Conservation (phyloP, 805 yeast genomes). For the Myxozyma sirexii region DNA sequence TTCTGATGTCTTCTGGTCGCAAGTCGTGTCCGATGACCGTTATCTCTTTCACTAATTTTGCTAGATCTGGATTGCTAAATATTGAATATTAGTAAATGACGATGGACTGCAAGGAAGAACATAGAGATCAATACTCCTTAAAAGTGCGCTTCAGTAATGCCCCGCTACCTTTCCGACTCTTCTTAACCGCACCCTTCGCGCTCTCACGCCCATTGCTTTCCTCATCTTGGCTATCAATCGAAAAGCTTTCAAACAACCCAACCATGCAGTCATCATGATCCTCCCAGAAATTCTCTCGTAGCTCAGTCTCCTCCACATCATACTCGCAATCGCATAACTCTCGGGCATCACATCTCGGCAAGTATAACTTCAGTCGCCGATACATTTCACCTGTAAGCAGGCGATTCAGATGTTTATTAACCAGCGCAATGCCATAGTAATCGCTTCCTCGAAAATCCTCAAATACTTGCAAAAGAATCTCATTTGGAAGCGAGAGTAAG, state of each 20-base stretch:
- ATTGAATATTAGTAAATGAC: neutral
- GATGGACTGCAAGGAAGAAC: too few relatives aligned
- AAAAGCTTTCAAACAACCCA: conserved; percentile 18
- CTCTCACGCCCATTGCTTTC: neutral
- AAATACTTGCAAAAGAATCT: conserved; percentile 25
- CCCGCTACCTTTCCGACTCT: conserved; percentile 25
- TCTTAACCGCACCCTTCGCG: neutral
- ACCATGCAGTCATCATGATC: conserved; percentile 16
- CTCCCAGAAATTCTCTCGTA: conserved; percentile 3
- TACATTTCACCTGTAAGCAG: conserved; percentile 30
- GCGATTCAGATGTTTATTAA: conserved; percentile 23
- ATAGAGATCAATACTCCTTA: too few relatives aligned
- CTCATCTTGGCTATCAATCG: conserved; percentile 8
- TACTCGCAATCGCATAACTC: conserved; percentile 1
- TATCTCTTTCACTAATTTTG: conserved; percentile 11
- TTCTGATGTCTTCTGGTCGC: conserved; percentile 14
- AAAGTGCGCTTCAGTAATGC: conserved; percentile 30
- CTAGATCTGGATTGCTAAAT: conserved; percentile 20
- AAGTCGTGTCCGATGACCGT: conserved; percentile 28
- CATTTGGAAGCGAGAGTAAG: conserved; percentile 29
- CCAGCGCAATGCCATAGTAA: conserved; percentile 30
- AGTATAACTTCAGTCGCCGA: conserved; percentile 20
- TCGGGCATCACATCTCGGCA: conserved; percentile 16
- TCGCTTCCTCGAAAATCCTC: conserved; percentile 30
- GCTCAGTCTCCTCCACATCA: neutral